A percentile compares a stretch with the other conserved stretches of the same genome.
phyloP scores from a whole-genome alignment of 148 eudicot species.

The Euryodendron excelsum region DNA sequence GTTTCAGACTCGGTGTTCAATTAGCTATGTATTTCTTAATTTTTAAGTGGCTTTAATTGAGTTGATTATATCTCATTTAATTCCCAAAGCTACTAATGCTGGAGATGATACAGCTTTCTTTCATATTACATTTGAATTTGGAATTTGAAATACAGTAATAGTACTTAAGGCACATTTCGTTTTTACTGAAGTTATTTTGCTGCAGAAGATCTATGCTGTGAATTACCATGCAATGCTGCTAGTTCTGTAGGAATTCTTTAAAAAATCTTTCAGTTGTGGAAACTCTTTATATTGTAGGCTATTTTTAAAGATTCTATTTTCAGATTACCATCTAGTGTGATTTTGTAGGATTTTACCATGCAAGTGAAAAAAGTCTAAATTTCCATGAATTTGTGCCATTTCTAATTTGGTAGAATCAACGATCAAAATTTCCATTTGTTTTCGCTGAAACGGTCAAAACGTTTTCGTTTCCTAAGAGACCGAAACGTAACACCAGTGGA shows the following conservation, averaged over 20 bases:
- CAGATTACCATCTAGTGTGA: not conserved
- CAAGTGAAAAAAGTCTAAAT: not conserved
- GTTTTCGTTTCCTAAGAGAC: no score
- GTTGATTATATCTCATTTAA: not conserved
- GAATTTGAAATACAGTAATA: not conserved
- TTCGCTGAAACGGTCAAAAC: no score
- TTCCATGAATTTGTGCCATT: not conserved
- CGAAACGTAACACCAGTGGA: no score
- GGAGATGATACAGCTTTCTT: no score
- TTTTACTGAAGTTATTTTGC: not conserved
- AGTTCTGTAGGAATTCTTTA: not conserved
- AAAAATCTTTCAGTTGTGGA: not conserved
- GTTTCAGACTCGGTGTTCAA: not conserved
- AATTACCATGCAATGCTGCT: not conserved
- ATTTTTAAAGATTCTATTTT: not conserved
- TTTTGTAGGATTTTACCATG: slow-evolving; percentile 2
- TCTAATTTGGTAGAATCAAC: no score
- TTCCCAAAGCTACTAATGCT: no score
- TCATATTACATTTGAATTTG: not conserved
- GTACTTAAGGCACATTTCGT: not conserved
- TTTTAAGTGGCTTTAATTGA: not conserved
- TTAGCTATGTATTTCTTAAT: not conserved
- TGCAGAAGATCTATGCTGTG: not conserved
- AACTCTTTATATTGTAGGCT: not conserved
- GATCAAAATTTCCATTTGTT: no score